phyloP scores from a whole-genome alignment of 1,284 basidiomycete species.

The Cryptococcus depauperatus region DNA sequence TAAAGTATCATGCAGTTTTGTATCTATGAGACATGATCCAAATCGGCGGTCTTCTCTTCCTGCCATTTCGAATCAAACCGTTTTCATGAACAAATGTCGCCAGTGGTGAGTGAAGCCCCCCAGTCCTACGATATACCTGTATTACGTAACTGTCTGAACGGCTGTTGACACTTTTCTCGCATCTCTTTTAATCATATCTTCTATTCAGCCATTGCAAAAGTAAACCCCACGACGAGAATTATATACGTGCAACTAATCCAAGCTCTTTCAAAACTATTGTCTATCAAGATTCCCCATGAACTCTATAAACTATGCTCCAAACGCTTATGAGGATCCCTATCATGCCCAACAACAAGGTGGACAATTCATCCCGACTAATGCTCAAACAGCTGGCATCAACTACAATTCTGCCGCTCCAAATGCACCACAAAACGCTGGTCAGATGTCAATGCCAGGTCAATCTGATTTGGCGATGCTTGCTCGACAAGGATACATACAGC shows the following conservation, averaged over 20 bases:
- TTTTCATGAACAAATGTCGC: too few species aligned
- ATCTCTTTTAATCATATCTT: too few species aligned
- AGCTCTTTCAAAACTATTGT: background rate
- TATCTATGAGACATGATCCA: too few species aligned
- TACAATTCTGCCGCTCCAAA: background rate
- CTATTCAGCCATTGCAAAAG: too few species aligned
- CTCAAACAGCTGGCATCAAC: background rate
- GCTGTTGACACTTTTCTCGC: too few species aligned
- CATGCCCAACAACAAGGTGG: background rate
- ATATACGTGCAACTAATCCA: background rate
- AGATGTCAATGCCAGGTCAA: constrained; percentile 5
- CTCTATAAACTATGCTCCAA: background rate
- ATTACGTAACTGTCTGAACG: too few species aligned
- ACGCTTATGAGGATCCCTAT: background rate
- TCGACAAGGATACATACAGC: constrained; percentile 17
- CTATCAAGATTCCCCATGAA: background rate
- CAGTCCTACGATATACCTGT: too few species aligned
- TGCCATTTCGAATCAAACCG: too few species aligned
- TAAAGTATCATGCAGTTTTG: too few species aligned
- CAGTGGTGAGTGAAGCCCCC: too few species aligned
- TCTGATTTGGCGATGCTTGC: constrained; percentile 18
- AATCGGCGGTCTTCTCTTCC: too few species aligned
- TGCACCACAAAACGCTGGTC: background rate
- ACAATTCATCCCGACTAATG: background rate
- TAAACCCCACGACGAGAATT: background rate